These are phyloP conservation scores for Aspergillus affinis DNA, from an alignment of 495 filamentous ascomycete species.

Conservation along the genomic window DNA sequence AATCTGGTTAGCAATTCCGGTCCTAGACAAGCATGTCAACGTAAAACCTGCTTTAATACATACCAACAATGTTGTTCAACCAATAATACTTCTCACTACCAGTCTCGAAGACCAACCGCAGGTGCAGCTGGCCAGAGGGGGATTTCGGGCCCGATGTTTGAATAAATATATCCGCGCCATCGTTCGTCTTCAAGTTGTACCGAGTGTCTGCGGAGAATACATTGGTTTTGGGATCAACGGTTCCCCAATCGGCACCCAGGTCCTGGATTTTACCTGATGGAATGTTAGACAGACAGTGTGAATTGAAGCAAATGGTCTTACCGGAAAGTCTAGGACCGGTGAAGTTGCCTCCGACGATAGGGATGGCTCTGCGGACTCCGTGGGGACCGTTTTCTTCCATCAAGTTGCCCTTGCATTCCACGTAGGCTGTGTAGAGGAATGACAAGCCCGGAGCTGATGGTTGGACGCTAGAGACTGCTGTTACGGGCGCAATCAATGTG, in stretches of 20 bases:
- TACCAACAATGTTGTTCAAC: constrained; percentile 37
- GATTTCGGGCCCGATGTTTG: constrained; percentile 27
- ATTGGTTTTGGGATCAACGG: constrained; percentile 25
- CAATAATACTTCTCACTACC: constrained; percentile 33
- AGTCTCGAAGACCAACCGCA: constrained; percentile 30
- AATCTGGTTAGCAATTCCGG: background rate
- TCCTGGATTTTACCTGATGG: constrained; percentile 27
- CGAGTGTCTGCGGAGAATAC: constrained; percentile 35
- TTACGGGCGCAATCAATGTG: too few relatives aligned
- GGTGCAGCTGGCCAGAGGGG: constrained; percentile 27
- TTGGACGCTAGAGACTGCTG: too few relatives aligned
- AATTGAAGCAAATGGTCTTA: background rate
- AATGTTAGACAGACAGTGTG: background rate
- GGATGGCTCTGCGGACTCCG: constrained; percentile 29
- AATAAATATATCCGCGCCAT: constrained; percentile 30
- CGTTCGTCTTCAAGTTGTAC: constrained; percentile 33
- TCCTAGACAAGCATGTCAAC: background rate
- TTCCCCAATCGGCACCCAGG: constrained; percentile 36
- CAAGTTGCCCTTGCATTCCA: constrained; percentile 23
- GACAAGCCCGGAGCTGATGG: constrained; percentile 27
- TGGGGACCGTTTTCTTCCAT: constrained; percentile 23
- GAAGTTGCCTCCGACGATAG: constrained; percentile 36
- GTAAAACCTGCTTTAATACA: constrained; percentile 5
- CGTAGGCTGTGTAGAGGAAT: constrained; percentile 32
- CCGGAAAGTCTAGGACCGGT: constrained; percentile 28